A percentile compares a stretch with the other conserved stretches of the same genome.
phyloP scores from a whole-genome alignment of 345 rosid genomes.

The Nephelium lappaceum region DNA sequence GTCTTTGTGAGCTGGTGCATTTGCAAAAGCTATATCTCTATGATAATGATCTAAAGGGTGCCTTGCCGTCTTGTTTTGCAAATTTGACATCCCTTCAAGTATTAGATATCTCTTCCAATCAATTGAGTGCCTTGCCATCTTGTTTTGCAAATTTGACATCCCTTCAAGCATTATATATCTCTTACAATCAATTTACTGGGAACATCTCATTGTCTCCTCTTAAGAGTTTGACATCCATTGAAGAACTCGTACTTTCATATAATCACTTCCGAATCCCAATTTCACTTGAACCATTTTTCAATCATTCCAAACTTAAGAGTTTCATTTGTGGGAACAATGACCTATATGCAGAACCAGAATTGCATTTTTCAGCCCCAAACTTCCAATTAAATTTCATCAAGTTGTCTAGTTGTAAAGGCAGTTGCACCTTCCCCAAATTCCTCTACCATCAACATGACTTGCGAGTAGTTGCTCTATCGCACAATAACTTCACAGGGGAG shows the following conservation, averaged over 20 bases:
- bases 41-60: too few species aligned
- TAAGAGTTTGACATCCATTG: neutral
- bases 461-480: neutral
- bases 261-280: neutral
- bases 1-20: too few species aligned
- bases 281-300: too few species aligned
- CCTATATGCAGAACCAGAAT: neutral
- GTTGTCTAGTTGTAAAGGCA: neutral
- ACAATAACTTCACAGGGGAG: neutral
- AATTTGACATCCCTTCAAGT: too few species aligned
- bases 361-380: neutral
- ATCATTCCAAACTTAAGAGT: too few species aligned
- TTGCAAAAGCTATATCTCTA: too few species aligned
- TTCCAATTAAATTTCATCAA: neutral
- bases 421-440: neutral
- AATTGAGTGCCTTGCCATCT: too few species aligned
- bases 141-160: too few species aligned
- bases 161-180: too few species aligned
- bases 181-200: neutral
- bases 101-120: neutral
- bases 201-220: neutral
- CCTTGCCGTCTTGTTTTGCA: too few species aligned
- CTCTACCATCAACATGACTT: neutral
- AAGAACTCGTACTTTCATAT: neutral
- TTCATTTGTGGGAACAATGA: neutral